Base-by-base conservation (phyloP, 345 rosid genomes). In the Noccaea bulbosa region DNA sequence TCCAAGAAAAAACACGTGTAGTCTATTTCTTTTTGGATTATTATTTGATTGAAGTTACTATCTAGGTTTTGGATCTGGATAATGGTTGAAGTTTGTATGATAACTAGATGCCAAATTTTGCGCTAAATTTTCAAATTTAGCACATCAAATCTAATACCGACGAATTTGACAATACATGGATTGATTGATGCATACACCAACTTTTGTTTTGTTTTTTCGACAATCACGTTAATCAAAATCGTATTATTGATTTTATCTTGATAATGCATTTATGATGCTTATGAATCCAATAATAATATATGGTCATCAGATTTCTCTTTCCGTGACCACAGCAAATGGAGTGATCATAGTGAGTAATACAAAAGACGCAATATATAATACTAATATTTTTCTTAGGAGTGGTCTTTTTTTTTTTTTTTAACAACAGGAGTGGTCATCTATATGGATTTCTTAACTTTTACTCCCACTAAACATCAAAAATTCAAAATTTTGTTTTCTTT, bases 121-220 rank as follows among this genome's bases (percentile, higher is more conserved):
- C 45, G 20, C 5, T 17, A 33, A 44, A 12, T 0, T 43, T 59
- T 10, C 4, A 47, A 22, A n/a, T 47, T 16, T 46, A 57, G 30
- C 33, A 27, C 33, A 38, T 70, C 27, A 38, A 24, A 49, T 16
- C 27, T 27, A 24, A 59, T 48, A 2, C 49, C 5, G 1, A 11
- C 40, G 40, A 49, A 62, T 62, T 38, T 60, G 74, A 49, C 74
- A 39, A 52, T 60, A 59, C 60, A 49, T 30, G n/a, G 43, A 70
- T 15, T 70, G 74, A 70, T 70, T 39, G 60, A 30, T 48, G 48
- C 33, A 58, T 69, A 59, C 50, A 50, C 43, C 74, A 59, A 7
- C 7, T 37, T 57, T 47, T 70, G 67, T 49, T 58, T 49, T 41
- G 50, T 22, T 66, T 27, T 38, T 49, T 43, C 59, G 59, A 59